Evolutionary conservation across 1,139 yeast species (phyloP).

Genomic region (Nakaseomyces sp.): DNA sequence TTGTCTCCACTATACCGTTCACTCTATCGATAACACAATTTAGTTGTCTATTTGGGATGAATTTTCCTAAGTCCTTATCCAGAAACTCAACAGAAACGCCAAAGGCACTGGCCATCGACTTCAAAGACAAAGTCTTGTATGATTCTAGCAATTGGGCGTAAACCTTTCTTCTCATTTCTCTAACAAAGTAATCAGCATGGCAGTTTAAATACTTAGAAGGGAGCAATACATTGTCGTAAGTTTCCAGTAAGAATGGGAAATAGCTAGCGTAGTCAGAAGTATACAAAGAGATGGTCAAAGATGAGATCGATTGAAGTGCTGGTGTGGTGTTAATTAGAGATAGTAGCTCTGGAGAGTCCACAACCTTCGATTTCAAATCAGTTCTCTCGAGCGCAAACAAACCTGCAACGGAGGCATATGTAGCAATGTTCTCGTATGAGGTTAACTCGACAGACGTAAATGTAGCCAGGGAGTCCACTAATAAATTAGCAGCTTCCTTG

Average conservation of each 20-base stretch:
- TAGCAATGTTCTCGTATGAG: conserved; percentile 82
- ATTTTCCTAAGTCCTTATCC: conserved; percentile 73
- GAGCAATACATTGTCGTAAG: conserved; percentile 64
- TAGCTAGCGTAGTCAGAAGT: conserved; percentile 80
- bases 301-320: conserved; percentile 69
- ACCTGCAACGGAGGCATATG: conserved; percentile 81
- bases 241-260: conserved; percentile 69
- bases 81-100: conserved; percentile 80
- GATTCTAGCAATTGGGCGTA: conserved; percentile 91
- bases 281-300: conserved; percentile 79
- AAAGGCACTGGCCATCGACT: conserved; percentile 90
- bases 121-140: conserved; percentile 79
- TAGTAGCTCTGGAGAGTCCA: conserved; percentile 90
- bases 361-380: conserved; percentile 71
- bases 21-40: conserved; percentile 95
- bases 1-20: conserved; percentile 90
- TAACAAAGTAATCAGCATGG: conserved; percentile 75
- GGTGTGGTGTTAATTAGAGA: conserved; percentile 68
- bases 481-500: conserved; percentile 67
- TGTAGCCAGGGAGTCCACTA: conserved; percentile 88
- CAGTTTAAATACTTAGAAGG: conserved; percentile 68
- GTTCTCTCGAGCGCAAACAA: conserved; percentile 74
- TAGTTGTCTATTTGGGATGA: conserved; percentile 86
- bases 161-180: conserved; percentile 94
- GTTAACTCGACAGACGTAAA: conserved; percentile 93